Evolutionary conservation across 257 asterid species (phyloP).

Genomic region (Nicotiana undulata): DNA sequence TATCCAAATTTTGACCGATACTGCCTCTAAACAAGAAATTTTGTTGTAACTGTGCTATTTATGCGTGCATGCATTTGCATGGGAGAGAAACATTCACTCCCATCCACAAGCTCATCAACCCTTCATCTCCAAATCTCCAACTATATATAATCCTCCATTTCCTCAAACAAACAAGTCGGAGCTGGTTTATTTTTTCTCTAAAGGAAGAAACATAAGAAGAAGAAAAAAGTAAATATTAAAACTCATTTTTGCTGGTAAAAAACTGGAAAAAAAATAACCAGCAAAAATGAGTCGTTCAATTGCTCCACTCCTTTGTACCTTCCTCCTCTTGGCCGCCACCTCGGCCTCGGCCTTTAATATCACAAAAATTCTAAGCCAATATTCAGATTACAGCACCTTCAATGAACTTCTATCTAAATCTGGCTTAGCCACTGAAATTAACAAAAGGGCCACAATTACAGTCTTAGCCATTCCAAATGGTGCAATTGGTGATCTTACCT

Average conservation of each 20-base stretch:
- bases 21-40: neutral
- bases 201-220: neutral
- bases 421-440: slow-evolving; percentile 34
- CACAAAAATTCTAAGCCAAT: slow-evolving; percentile 36
- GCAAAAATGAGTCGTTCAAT: neutral
- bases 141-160: neutral
- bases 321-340: slow-evolving; percentile 29
- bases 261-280: neutral
- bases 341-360: slow-evolving; percentile 46
- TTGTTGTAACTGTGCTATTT: neutral
- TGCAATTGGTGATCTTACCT: slow-evolving; percentile 23
- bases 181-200: neutral
- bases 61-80: slow-evolving; percentile 8
- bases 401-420: slow-evolving; percentile 36
- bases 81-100: slow-evolving; percentile 28
- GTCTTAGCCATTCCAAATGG: slow-evolving; percentile 51
- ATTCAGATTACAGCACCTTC: slow-evolving; percentile 46
- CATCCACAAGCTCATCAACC: neutral
- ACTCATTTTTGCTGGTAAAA: neutral
- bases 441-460: slow-evolving; percentile 41
- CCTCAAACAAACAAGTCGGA: neutral
- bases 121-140: neutral
- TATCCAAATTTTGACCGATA: neutral
- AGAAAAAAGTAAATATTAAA: neutral
- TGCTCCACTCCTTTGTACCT: slow-evolving; percentile 10